phyloP scores from a whole-genome alignment of 2,329 filamentous ascomycete species.

The Ampelomyces quisqualis region DNA sequence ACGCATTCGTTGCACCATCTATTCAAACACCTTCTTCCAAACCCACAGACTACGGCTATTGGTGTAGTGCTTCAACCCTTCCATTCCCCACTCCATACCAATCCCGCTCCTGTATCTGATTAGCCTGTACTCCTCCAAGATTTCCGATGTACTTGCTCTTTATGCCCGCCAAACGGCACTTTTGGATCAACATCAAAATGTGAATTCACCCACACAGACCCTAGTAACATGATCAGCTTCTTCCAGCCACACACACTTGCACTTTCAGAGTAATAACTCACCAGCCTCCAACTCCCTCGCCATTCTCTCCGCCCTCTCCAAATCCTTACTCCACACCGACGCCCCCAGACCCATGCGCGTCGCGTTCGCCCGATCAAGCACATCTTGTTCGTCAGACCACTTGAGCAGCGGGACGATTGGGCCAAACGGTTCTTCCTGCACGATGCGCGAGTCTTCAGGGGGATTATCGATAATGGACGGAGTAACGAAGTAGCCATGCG shows the following conservation, averaged over 20 bases:
- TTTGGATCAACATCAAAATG: constrained; percentile 37
- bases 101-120: constrained; percentile 57
- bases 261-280: too few relatives aligned
- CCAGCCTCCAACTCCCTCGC: constrained; percentile 52
- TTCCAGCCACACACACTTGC: too few relatives aligned
- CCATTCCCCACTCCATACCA: constrained; percentile 62
- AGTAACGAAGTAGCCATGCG: constrained; percentile 58
- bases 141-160: constrained; percentile 49
- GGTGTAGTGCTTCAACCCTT: constrained; percentile 28
- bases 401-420: constrained; percentile 64
- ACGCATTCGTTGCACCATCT: neutral
- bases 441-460: constrained; percentile 56
- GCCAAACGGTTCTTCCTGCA: constrained; percentile 62
- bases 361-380: constrained; percentile 50
- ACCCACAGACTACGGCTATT: constrained; percentile 24
- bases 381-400: constrained; percentile 58
- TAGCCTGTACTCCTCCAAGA: neutral
- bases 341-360: constrained; percentile 53
- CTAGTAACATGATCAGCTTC: too few relatives aligned
- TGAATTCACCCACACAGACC: constrained; percentile 50
- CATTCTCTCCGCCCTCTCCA: constrained; percentile 48
- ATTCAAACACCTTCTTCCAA: constrained; percentile 21
- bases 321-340: constrained; percentile 48
- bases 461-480: constrained; percentile 62
- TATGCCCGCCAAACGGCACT: constrained; percentile 68